Conservation (phyloP, 768 basidiomycete genomes). For the Tricholoma saponaceum region DNA sequence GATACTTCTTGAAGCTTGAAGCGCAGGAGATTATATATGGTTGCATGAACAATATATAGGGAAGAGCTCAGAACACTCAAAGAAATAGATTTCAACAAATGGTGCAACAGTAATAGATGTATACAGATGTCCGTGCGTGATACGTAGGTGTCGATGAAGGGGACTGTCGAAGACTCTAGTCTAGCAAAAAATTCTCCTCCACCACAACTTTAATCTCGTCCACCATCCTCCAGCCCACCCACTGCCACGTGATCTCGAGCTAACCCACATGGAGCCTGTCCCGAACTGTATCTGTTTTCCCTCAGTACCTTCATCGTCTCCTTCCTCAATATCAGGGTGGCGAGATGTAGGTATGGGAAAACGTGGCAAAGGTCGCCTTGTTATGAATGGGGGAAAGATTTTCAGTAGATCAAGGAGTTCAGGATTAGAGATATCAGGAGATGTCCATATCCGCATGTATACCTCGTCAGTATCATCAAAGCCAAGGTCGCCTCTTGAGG, state of each 20-base stretch:
- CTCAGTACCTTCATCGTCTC: conserved; percentile 50
- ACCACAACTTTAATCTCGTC: conserved; percentile 77
- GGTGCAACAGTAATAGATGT: conserved; percentile 15
- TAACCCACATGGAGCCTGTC: conserved; percentile 83
- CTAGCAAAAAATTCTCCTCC: conserved; percentile 74
- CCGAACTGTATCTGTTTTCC: conserved; percentile 64
- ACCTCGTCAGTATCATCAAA: conserved; percentile 35
- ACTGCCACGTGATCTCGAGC: conserved; percentile 50
- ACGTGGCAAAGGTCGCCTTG: conserved; percentile 65
- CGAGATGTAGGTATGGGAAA: conserved; percentile 48
- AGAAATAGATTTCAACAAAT: conserved; percentile 7
- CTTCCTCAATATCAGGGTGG: conserved; percentile 65
- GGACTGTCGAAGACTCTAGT: conserved; percentile 8
- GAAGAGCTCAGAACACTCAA: background rate
- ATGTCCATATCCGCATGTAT: conserved; percentile 74
- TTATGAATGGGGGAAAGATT: conserved; percentile 76
- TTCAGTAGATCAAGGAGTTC: conserved; percentile 67
- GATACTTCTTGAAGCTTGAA: background rate
- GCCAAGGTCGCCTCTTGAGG: conserved; percentile 25
- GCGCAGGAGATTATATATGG: background rate
- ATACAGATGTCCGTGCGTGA: conserved; percentile 13
- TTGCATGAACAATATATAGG: background rate
- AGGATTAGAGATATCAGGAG: conserved; percentile 73
- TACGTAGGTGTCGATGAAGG: background rate
- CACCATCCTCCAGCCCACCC: conserved; percentile 80